These are phyloP conservation scores for Penicillium glabrum DNA, from an alignment of 2,329 filamentous ascomycete genomes.

Conservation along the genomic window DNA sequence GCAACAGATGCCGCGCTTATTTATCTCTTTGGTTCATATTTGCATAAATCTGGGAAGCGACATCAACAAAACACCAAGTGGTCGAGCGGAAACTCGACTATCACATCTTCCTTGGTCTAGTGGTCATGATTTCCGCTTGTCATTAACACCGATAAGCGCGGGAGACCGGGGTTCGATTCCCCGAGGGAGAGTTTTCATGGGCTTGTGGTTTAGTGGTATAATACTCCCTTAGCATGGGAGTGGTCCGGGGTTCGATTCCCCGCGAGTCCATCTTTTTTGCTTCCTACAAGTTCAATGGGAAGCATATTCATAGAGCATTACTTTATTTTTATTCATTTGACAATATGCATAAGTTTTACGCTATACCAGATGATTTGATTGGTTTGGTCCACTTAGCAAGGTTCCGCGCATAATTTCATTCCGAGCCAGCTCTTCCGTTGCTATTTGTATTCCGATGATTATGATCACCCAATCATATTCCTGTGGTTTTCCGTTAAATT, in stretches of 20 bases:
- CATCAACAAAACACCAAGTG: slow-evolving; percentile 24
- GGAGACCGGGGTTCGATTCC: slow-evolving; percentile 42
- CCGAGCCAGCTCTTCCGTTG: background rate
- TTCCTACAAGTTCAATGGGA: slow-evolving; percentile 9
- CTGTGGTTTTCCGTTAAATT: background rate
- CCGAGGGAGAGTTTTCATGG: slow-evolving; percentile 30
- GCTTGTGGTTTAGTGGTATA: slow-evolving; percentile 50
- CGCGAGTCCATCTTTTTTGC: slow-evolving; percentile 46
- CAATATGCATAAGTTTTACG: too few relatives aligned
- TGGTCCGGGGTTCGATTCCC: slow-evolving; percentile 52
- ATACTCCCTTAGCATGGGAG: slow-evolving; percentile 51
- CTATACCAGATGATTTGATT: background rate
- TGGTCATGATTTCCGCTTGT: slow-evolving; percentile 44
- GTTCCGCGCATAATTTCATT: background rate
- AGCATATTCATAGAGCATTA: background rate
- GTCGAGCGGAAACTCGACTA: slow-evolving; percentile 25
- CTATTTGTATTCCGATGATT: background rate
- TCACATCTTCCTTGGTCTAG: slow-evolving; percentile 36
- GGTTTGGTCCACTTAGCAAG: background rate
- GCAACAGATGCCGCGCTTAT: background rate
- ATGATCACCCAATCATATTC: background rate
- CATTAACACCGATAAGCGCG: slow-evolving; percentile 34
- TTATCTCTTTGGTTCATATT: background rate
- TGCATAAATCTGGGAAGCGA: background rate
- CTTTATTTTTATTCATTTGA: too few relatives aligned